Base-by-base conservation (phyloP, 2,329 filamentous ascomycete species). In the Amesomyces nigricolor region DNA sequence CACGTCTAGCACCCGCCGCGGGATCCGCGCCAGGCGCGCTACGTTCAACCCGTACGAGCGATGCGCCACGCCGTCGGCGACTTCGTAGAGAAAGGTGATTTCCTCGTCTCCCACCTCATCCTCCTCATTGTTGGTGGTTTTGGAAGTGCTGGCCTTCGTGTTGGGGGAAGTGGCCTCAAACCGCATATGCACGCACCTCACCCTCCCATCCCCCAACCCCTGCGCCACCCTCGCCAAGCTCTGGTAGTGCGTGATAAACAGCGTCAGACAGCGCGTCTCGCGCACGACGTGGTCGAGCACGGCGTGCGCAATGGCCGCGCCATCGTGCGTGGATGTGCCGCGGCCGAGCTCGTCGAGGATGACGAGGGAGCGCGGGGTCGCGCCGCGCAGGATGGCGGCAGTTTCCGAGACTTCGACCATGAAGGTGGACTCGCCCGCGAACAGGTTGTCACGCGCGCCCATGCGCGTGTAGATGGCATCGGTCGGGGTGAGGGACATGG, bases 211-310 rank as follows among this genome's bases (percentile, higher is more conserved):
- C 13, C 76, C 75, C 56, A 95, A 87, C 1, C 82, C 83, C 26
- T 84, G 80, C 9, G 85, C 86, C 60, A 95, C 79, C 46, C 76
- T 74, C 9, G 85, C 83, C 0, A 99, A 80, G 61, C 86, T 86
- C 73, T 99, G 94, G 70, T 99, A 99, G 73, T 99, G 94, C 3
- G 94, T 99, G 70, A 99, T 96, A 75, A 99, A 99, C 42, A 99
- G 78, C 5, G 90, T 95, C 46, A 96, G 77, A 59, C 89, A 89
- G 51, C 80, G 78, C 0, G 86, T 80, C 14, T 91, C 81, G 22
- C 83, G 78, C 26, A 95, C 86, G 58, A 97, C 82, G 66, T 95
- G 86, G 57, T 92, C 84, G 5, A 99, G 78, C 5, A 99, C 94
- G 22, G 91, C 88, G 64, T 95, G 87, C 1, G 94, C 94, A 64